Conservation (phyloP, 768 basidiomycete genomes). For the Clitopilus hobsonii region DNA sequence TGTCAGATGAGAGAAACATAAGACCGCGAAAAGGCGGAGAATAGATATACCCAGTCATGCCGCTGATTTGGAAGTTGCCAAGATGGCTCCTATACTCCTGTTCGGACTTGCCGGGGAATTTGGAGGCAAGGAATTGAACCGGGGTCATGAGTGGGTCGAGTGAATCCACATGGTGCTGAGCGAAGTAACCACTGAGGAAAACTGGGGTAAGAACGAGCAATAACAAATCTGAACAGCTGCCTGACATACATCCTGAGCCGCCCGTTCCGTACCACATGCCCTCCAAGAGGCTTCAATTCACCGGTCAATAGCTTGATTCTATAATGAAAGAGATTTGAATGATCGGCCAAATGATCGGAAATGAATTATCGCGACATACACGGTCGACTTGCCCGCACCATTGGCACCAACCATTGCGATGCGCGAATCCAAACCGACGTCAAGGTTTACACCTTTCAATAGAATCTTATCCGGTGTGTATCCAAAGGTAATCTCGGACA, state of each 20-base stretch:
- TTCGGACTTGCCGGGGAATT: conserved; percentile 91
- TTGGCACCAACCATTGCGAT: conserved; percentile 95
- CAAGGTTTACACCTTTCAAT: conserved; percentile 77
- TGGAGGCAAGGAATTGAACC: conserved; percentile 88
- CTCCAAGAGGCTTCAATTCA: conserved; percentile 67
- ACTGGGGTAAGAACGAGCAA: not conserved
- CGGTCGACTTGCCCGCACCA: conserved; percentile 93
- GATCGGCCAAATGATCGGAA: not conserved
- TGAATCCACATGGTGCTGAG: conserved; percentile 95
- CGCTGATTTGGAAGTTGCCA: conserved; percentile 96
- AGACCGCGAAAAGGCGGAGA: conserved; percentile 1
- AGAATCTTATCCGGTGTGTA: conserved; percentile 76
- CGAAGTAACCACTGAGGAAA: conserved; percentile 72
- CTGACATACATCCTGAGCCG: conserved; percentile 75
- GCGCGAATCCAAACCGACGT: conserved; percentile 90
- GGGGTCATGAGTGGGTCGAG: conserved; percentile 83
- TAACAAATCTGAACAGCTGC: not conserved
- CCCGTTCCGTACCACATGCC: conserved; percentile 87
- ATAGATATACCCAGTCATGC: conserved; percentile 74
- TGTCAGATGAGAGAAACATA: conserved; percentile 2
- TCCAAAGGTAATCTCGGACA: conserved; percentile 87
- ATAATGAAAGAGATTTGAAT: no score
- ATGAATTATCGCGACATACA: conserved; percentile 42
- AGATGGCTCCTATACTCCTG: conserved; percentile 96
- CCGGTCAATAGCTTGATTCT: conserved; percentile 93